Evolutionary conservation across 2,329 filamentous ascomycete genomes (phyloP).

Genomic region (Aaosphaeria arxii): DNA sequence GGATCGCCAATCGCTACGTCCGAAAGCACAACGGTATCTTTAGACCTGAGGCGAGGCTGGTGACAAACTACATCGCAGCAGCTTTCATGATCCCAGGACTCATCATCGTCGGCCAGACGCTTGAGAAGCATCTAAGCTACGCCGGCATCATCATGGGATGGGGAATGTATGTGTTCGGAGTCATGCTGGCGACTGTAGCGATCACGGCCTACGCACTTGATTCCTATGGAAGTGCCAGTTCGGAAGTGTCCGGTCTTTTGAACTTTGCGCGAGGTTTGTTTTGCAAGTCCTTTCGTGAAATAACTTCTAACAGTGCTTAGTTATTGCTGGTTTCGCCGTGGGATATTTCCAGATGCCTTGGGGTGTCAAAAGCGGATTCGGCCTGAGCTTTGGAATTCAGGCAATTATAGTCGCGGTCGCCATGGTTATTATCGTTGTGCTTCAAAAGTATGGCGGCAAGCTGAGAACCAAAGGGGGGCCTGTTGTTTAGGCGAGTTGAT

Average conservation of each 20-base stretch:
- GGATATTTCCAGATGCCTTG: conserved; percentile 36
- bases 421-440: conserved; percentile 17
- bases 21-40: conserved; percentile 25
- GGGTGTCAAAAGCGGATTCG: conserved; percentile 27
- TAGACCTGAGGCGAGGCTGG: conserved; percentile 31
- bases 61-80: conserved; percentile 29
- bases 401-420: conserved; percentile 31
- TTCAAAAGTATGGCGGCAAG: conserved; percentile 26
- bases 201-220: conserved; percentile 36
- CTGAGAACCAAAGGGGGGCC: conserved; percentile 23
- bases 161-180: conserved; percentile 34
- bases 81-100: conserved; percentile 30
- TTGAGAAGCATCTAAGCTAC: conserved; percentile 32
- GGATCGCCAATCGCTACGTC: conserved; percentile 29
- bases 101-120: conserved; percentile 30
- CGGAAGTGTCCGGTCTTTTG: conserved; percentile 30
- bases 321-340: conserved; percentile 31
- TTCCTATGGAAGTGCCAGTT: conserved; percentile 29
- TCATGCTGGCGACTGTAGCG: conserved; percentile 29
- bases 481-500: conserved; percentile 5
- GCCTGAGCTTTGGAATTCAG: conserved; percentile 33
- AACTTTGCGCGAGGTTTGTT: conserved; percentile 29
- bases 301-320: conserved; percentile 3
- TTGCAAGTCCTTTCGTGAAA: not conserved
- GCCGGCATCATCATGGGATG: conserved; percentile 32